Evolutionary conservation across 2,329 filamentous ascomycete genomes (phyloP), one percentile per base, ranked within the genome.

Genomic region (Ophiostoma pallidulum): DNA sequence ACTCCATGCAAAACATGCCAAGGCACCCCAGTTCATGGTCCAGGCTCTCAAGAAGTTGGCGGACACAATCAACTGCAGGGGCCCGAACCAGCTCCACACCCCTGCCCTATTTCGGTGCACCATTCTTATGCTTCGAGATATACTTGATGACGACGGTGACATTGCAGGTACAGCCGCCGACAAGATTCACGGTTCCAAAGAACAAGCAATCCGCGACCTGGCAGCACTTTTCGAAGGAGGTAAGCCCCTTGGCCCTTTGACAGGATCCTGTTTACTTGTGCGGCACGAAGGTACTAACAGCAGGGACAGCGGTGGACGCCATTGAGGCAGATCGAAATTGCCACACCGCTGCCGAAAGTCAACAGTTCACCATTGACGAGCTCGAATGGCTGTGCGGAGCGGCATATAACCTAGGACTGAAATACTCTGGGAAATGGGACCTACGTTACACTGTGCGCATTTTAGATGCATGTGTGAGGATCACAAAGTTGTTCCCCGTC

Each of bases 321-420:
- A 62, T 64, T 2, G 66, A 68, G 36, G 66, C 70, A 20, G 72
- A 64, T 28, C 55, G 66, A 28, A 54, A 63, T 50, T 63, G 60
- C 16, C 65, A 58, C 3, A 67, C 59, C 44, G 67, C 67, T 53
- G 60, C 56, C 35, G 57, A 66, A 16, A 69, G 67, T 8, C 62
- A 64, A 28, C 75, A 64, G 52, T 88, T 89, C 58, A 76, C 73
- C 1, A 49, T 72, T 0, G 61, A 70, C 3, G 88, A 95, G 56
- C 69, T 94, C 4, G 75, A 90, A 55, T 94, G 88, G 88, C 90
- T 94, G 60, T 83, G 82, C 32, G 82, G 82, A 53, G 91, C 86
- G 53, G 75, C 84, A 1, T 94, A 94, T 67, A 94, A 92, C 54
- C 62, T 89, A 7, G 82, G 80, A 0, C 64, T 91, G 4, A 78